Base-by-base conservation (phyloP, 768 basidiomycete species). In the Leccinum fibrillosum region DNA sequence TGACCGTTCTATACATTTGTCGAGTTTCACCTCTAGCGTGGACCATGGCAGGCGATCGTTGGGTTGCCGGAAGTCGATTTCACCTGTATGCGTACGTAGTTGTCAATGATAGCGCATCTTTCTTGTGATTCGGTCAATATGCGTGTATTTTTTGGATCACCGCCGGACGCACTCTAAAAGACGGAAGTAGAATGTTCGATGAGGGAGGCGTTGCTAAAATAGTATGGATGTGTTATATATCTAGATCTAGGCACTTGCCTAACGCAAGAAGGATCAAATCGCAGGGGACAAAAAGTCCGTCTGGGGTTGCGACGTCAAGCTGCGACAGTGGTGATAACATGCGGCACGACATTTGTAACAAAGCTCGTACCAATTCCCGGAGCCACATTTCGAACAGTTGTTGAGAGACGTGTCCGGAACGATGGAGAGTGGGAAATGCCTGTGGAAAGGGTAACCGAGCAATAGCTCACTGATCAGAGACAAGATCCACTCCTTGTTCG, bases 391-490 rank as follows among this genome's bases (percentile, higher is more conserved):
- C 26, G 26, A 26, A 26, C 7, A 1, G 26, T 26, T 26, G 26
- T 26, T 26, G 26, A 26, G 25, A 25, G 25, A 25, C 5, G 25
- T 25, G 25, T 25, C 25, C 25, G 25, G 25, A 25, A 25, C 25
- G 25, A 25, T 5, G 25, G 5, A 25, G 25, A 25, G 25, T 5
- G 25, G 25, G 25, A 25, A 25, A 25, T 25, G 25, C 25, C 25
- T 25, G 25, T 25, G 25, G 25, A 25, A 25, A 25, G 25, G 25
- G 25, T 25, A 25, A 25, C 5, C 25, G 5, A 25, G 5, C 25
- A 25, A 25, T 90, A 50, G 21, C 21, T 21, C 21, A 21, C 21
- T 21, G 21, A 21, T 21, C 21, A 21, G 21, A 21, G 21, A 21
- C 21, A 21, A 21, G 21, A 21, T 21, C 21, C 21, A 21, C 21